Base-by-base conservation (phyloP, 139 green algal genomes). In the Volvox reticuliferus region DNA sequence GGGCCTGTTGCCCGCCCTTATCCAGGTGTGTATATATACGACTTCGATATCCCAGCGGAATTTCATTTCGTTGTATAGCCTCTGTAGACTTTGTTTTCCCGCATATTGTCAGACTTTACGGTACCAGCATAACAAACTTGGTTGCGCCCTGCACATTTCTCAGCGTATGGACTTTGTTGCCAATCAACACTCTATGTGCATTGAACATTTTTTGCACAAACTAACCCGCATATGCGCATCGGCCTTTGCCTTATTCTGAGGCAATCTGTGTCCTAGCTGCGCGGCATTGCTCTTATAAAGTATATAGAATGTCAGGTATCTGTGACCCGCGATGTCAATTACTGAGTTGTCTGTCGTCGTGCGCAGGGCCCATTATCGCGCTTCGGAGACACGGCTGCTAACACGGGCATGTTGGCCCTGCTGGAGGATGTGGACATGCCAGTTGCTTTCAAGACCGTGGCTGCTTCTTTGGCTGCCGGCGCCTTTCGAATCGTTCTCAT, bases 331-430 rank as follows among this genome's bases (percentile, higher is more conserved):
- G 5, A 55, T 9, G 5, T 55, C 44, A 9, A 14, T 55, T 55
- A 55, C 44, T 14, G 44, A 55, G 44, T 28, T 73, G 6, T 73
- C 6, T 12, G 9, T 73, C 24, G 65, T 28, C 65, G 65, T 12
- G 24, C 6, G 20, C 95, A 99, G 93, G 96, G 96, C n/a, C 97
- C 97, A 14, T 83, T 99, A 62, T 96, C 91, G 30, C 94, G 98
- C 65, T 99, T 99, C 93, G 97, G 98, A 71, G 98, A 99, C 95
- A 99, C 98, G 9, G 97, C 98, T n/a, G 95, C 96, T 79, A 99
- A 99, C 93, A 96, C 97, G 16, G 97, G 97, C 62, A 88, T 98
- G 82, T 93, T 99, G 50, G 94, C 96, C 17, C 84, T 98, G 79
- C 88, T 99, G 21, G 94, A 99, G 89, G 94, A 93, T 71, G 94